These are phyloP conservation scores for Blastobotrys proliferans DNA, from an alignment of 1,139 yeast genomes.

Conservation along the genomic window DNA sequence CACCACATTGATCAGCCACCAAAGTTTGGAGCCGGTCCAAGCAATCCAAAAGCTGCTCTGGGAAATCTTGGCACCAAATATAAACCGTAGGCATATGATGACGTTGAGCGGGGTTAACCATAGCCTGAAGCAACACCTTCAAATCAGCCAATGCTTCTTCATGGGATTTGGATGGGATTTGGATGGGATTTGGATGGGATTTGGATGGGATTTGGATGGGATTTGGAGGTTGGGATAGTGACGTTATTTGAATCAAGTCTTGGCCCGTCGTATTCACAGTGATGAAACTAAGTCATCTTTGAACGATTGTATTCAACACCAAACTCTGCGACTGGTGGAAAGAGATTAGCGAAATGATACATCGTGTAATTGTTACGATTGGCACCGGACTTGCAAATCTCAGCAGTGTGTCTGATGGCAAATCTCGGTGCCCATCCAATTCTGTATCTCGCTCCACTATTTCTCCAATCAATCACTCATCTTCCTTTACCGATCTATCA, in stretches of 20 bases:
- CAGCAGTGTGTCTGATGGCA: slow-evolving; percentile 3
- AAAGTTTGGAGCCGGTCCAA: too few species aligned
- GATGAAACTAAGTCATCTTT: slow-evolving; percentile 46
- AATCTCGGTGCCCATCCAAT: slow-evolving; percentile 8
- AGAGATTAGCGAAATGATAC: slow-evolving; percentile 17
- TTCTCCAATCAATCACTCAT: slow-evolving; percentile 22
- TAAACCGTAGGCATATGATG: slow-evolving; percentile 22
- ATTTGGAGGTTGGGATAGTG: slow-evolving; percentile 16
- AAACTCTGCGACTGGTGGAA: too few species aligned
- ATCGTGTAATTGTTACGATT: slow-evolving; percentile 35
- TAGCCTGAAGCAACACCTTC: slow-evolving; percentile 23
- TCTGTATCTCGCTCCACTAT: slow-evolving; percentile 28
- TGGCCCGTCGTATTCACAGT: slow-evolving; percentile 39
- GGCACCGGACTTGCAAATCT: slow-evolving; percentile 28
- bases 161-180: too few species aligned
- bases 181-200: too few species aligned
- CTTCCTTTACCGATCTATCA: slow-evolving; percentile 33
- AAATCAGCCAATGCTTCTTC: slow-evolving; percentile 15
- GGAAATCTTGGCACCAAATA: slow-evolving; percentile 30
- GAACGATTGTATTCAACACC: slow-evolving; percentile 35
- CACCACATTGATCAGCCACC: too few species aligned
- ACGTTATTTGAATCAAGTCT: slow-evolving; percentile 34
- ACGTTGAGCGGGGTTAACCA: slow-evolving; percentile 24
- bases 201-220: too few species aligned
- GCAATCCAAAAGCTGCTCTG: slow-evolving; percentile 17